Evolutionary conservation across 306 rosid genomes (phyloP), one percentile per base, ranked within the genome.

Genomic region (Senna siamea): DNA sequence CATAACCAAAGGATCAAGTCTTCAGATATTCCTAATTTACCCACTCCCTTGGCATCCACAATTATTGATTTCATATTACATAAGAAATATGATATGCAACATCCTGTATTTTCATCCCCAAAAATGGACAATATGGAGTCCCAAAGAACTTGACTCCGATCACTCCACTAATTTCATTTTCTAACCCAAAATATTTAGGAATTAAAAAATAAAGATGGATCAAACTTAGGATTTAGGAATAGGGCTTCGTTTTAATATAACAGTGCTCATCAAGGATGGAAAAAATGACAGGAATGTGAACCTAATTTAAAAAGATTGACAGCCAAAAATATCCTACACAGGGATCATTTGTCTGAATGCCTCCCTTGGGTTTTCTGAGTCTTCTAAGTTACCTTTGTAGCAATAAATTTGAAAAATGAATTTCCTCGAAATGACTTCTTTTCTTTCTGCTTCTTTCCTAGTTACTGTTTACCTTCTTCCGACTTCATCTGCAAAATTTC

Each of bases 401-500:
- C 52, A 52, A 22, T 19, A 51, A 52, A 51, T 11, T 51, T 69
- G 61, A 19, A 69, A 69, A 69, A 60, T 50, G 62, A 69, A 52
- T 12, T 69, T 52, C 34, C 19, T 69, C 69, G 11, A 38, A 65
- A 57, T 22, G 41, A 32, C 48, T 48, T 14, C 18, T 52, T 40
- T 56, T 30, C 61, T 50, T 77, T 79, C 23, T 40, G 69, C 78
- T 67, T 74, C 55, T 76, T 40, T 51, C 72, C 37, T 72, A 50
- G 79, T 72, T 69, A 46, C 76, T 18, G 69, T 61, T 57, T 57
- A 48, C 56, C 79, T 71, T 76, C 65, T 72, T 66, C 70, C 72
- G 30, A 69, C 72, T 54, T 23, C 74, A 68, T 4, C 69, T 59
- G 80, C 89, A 86, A 82, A 84, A 72, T 37, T 78, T 77, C 76